These are phyloP conservation scores for Trichoderma sp. DNA, from an alignment of 2,329 filamentous ascomycete genomes.

Conservation along the genomic window DNA sequence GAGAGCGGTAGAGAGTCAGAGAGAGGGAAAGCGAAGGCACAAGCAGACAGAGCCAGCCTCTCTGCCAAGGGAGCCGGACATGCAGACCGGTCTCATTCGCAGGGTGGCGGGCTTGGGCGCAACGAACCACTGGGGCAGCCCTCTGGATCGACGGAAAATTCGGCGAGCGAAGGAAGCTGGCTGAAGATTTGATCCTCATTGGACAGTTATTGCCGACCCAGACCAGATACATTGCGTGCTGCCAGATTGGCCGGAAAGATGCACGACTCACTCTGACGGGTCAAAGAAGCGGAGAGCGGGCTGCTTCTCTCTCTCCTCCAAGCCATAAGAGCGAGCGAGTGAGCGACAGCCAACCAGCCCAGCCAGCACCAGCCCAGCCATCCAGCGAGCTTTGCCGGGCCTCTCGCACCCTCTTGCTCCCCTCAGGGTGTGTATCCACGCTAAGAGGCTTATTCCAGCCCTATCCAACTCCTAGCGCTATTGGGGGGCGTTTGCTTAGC, in stretches of 20 bases:
- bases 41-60: too few species aligned
- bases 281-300: not conserved
- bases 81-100: not conserved
- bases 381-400: not conserved
- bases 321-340: not conserved
- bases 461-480: constrained; percentile 5
- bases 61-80: not conserved
- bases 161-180: not conserved
- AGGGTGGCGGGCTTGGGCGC: not conserved
- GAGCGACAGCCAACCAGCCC: not conserved
- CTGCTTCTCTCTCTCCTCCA: not conserved
- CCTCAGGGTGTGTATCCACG: not conserved
- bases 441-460: constrained; percentile 14
- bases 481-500: not conserved
- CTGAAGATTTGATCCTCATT: not conserved
- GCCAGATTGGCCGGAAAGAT: not conserved
- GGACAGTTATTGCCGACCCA: not conserved
- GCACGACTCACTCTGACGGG: not conserved
- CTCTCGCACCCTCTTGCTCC: not conserved
- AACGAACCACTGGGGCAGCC: not conserved
- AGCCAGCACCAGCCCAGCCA: too few species aligned
- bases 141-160: not conserved
- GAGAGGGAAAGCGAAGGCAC: too few species aligned
- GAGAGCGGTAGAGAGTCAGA: too few species aligned
- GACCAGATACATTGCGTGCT: not conserved